phyloP scores from a whole-genome alignment of 305 asterid species.

The Fraxinus velutina region DNA sequence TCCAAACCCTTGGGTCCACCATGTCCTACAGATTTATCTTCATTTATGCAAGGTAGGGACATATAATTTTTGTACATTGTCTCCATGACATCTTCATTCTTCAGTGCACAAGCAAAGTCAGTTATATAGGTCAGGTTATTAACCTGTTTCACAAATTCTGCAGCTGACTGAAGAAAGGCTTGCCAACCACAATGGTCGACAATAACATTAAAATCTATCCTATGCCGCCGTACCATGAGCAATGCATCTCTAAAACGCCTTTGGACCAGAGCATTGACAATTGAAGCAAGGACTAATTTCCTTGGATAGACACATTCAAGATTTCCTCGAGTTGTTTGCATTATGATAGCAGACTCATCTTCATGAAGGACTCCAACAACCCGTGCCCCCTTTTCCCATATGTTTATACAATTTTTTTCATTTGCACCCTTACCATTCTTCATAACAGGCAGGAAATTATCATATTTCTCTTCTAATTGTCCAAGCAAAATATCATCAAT shows the following conservation, averaged over 20 bases:
- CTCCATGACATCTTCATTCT: constrained; percentile 69
- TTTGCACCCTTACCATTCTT: constrained; percentile 54
- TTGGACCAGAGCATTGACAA: constrained; percentile 63
- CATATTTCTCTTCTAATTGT: constrained; percentile 59
- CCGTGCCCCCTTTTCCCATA: constrained; percentile 89
- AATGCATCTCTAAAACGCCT: constrained; percentile 78
- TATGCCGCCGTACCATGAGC: constrained; percentile 78
- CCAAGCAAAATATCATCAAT: constrained; percentile 61
- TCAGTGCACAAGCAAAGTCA: constrained; percentile 78
- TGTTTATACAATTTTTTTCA: constrained; percentile 49
- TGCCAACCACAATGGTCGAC: constrained; percentile 85
- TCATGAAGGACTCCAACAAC: constrained; percentile 81
- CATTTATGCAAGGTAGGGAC: constrained; percentile 37
- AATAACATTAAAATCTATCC: constrained; percentile 89
- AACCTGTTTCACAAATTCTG: constrained; percentile 76
- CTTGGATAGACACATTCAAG: constrained; percentile 90
- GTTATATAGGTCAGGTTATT: constrained; percentile 71
- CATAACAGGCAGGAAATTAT: constrained; percentile 56
- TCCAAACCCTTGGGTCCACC: constrained; percentile 34
- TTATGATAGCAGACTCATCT: constrained; percentile 84
- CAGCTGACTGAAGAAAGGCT: constrained; percentile 61
- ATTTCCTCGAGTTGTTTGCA: constrained; percentile 86
- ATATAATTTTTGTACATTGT: constrained; percentile 59
- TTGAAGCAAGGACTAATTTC: constrained; percentile 74
- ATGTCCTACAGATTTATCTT: constrained; percentile 25